Evolutionary conservation across 495 filamentous ascomycete species (phyloP).

Genomic region (Acidomyces sp.): DNA sequence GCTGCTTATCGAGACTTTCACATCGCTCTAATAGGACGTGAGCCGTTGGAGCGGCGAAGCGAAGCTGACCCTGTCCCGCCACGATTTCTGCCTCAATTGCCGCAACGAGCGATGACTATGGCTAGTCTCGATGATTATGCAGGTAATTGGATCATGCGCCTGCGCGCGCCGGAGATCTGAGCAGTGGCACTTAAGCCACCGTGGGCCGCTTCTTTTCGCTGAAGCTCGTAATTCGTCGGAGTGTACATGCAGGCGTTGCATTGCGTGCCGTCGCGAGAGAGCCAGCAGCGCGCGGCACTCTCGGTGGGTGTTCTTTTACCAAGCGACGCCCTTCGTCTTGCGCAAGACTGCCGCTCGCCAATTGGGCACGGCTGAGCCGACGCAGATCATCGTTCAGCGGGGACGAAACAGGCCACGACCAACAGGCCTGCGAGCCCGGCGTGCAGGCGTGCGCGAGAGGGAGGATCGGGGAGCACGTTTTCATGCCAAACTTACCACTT

Average conservation of each 20-base stretch:
- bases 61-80: no score
- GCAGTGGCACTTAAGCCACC: background rate
- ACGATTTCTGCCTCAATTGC: background rate
- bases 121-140: constrained; percentile 8
- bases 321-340: background rate
- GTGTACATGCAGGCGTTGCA: constrained; percentile 4
- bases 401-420: no score
- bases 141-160: constrained; percentile 13
- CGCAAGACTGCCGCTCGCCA: background rate
- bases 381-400: constrained; percentile 1
- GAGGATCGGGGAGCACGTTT: no score
- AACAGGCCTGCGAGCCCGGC: no score
- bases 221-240: constrained; percentile 6
- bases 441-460: no score
- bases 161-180: constrained; percentile 2
- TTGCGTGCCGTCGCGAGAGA: background rate
- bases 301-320: background rate
- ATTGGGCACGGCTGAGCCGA: background rate
- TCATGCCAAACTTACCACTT: no score
- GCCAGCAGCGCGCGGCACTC: background rate
- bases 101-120: background rate
- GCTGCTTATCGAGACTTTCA: no score
- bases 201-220: background rate
- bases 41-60: no score
- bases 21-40: no score